Evolutionary conservation across 2,329 filamentous ascomycete genomes (phyloP).

Genomic region (Trichoderma sp.): DNA sequence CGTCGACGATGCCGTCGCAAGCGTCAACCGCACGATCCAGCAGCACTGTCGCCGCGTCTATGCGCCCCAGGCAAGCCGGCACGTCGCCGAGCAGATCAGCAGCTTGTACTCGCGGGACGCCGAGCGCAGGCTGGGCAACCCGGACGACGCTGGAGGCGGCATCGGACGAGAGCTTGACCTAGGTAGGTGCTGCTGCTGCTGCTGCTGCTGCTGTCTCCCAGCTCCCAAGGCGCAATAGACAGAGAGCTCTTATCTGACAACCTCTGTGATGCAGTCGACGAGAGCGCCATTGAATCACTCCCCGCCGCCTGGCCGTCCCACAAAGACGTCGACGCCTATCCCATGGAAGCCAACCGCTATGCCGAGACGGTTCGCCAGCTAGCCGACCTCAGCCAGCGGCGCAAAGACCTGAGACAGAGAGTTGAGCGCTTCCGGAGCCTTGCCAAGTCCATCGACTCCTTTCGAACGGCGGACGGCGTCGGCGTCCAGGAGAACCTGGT

Average conservation of each 20-base stretch:
- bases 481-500: constrained; percentile 67
- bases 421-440: constrained; percentile 54
- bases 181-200: constrained; percentile 42
- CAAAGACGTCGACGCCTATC: constrained; percentile 43
- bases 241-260: neutral
- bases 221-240: neutral
- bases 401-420: constrained; percentile 42
- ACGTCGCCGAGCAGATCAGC: constrained; percentile 74
- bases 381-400: constrained; percentile 49
- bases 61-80: constrained; percentile 67
- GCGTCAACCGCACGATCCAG: constrained; percentile 63
- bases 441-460: constrained; percentile 53
- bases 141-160: constrained; percentile 43
- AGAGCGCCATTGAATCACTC: constrained; percentile 50
- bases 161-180: constrained; percentile 49
- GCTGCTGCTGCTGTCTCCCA: neutral
- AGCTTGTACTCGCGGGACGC: constrained; percentile 58
- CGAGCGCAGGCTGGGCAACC: constrained; percentile 44
- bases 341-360: constrained; percentile 56
- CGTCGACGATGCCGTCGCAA: constrained; percentile 59
- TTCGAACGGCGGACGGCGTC: constrained; percentile 36
- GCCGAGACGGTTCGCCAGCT: constrained; percentile 53
- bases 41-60: constrained; percentile 69
- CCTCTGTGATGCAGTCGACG: constrained; percentile 40
- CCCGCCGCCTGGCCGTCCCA: constrained; percentile 51